Evolutionary conservation across 352 stramenopile species (phyloP), one percentile per base, ranked within the genome.

Genomic region (Pythium periplocum): DNA sequence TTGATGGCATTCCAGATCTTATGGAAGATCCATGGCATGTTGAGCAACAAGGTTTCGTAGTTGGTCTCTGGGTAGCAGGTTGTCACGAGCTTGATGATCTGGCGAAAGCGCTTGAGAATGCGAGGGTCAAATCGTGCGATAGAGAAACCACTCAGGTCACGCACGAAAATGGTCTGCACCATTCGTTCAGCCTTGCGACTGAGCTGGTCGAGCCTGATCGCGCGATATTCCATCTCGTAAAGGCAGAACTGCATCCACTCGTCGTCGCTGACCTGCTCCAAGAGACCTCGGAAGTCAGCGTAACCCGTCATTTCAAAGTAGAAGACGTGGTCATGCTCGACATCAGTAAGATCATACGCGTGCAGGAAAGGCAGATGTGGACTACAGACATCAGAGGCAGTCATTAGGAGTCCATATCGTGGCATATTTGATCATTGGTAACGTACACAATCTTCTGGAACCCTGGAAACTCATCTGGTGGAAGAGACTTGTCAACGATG

Each of bases 271-370:
- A 90, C 58, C 48, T 87, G 64, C 26, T 69, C 73, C 4, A 86
- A 35, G n/a, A 90, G 61, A 0, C 73, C 75, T 17, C 69, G 70
- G 4, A 88, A 57, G 54, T 88, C 80, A 4, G 73, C 67, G 35
- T 83, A 86, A 31, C 80, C 80, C 31, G 75, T 71, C 68, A 87
- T 82, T 59, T 90, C 80, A 61, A 87, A 87, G 61, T 73, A 82
- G 12, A 88, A 75, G 10, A 85, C 69, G 50, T 83, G 63, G 50
- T 53, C 62, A 26, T 73, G 61, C 6, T 62, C 46, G 34, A 50
- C 51, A 31, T 83, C 73, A 4, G 55, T 67, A 12, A 87, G 53
- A 43, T 89, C 78, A 61, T 86, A 89, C 9, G 70, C 67, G n/a
- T 80, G 58, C 10, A 84, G 62, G 43, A 84, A 83, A 0, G 80